phyloP scores from a whole-genome alignment of 352 stramenopile genomes.

The Phytophthora cactorum region DNA sequence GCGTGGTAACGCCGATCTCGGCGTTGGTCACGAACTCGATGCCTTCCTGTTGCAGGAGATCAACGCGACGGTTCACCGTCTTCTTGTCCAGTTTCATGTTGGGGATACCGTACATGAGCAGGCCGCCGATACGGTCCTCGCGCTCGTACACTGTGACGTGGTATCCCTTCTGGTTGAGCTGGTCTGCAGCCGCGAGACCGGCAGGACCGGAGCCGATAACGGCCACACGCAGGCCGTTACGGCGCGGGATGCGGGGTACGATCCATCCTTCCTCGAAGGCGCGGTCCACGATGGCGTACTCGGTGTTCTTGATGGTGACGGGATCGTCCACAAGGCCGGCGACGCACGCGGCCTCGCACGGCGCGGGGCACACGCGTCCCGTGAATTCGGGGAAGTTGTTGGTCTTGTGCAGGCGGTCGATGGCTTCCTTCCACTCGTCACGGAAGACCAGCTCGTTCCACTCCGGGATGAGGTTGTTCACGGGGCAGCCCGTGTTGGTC shows the following conservation, averaged over 20 bases:
- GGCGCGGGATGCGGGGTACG: slow-evolving; percentile 91
- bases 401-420: slow-evolving; percentile 96
- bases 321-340: slow-evolving; percentile 95
- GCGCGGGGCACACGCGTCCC: slow-evolving; percentile 96
- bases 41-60: slow-evolving; percentile 95
- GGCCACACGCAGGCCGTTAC: slow-evolving; percentile 95
- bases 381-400: slow-evolving; percentile 99
- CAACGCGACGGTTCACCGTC: slow-evolving; percentile 94
- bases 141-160: slow-evolving; percentile 97
- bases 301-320: slow-evolving; percentile 99
- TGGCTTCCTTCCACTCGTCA: slow-evolving; percentile 96
- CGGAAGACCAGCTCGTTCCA: slow-evolving; percentile 99
- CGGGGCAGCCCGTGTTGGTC: slow-evolving; percentile 97
- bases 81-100: slow-evolving; percentile 99
- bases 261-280: slow-evolving; percentile 97
- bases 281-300: slow-evolving; percentile 98
- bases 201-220: slow-evolving; percentile 95
- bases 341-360: slow-evolving; percentile 96
- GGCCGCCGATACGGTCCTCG: slow-evolving; percentile 94
- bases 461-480: slow-evolving; percentile 99
- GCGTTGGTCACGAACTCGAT: slow-evolving; percentile 98
- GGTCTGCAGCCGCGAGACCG: slow-evolving; percentile 94
- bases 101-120: slow-evolving; percentile 99
- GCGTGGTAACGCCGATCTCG: slow-evolving; percentile 91
- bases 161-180: slow-evolving; percentile 98